Evolutionary conservation across 305 asterid genomes (phyloP), one percentile per base, ranked within the genome.

Genomic region (Plantago lanceolata): DNA sequence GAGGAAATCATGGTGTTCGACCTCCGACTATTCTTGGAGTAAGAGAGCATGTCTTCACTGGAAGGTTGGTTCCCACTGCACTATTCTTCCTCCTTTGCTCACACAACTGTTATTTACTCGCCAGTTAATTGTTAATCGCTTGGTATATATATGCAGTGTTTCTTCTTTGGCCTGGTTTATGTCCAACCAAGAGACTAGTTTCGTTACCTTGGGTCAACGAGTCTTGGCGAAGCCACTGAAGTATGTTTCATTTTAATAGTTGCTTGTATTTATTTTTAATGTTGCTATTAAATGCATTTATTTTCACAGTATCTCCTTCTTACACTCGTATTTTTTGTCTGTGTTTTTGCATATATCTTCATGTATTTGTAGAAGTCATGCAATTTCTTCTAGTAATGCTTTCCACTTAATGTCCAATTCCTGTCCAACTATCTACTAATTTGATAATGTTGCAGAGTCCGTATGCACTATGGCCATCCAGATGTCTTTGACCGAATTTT

Each of bases 391-490:
- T n/a, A n/a, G n/a, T n/a, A n/a, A n/a, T n/a, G n/a, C n/a, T n/a
- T n/a, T n/a, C n/a, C n/a, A n/a, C n/a, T n/a, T n/a, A n/a, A n/a
- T n/a, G n/a, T n/a, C n/a, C n/a, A n/a, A n/a, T n/a, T n/a, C n/a
- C n/a, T n/a, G n/a, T n/a, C n/a, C n/a, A n/a, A n/a, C n/a, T n/a
- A n/a, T n/a, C n/a, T n/a, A n/a, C n/a, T n/a, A n/a, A n/a, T n/a
- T n/a, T n/a, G n/a, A 53, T 43, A 17, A 70, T 58, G 54, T 69
- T 77, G 49, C 71, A 92, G 97, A 88, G 96, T 89, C 50, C 98
- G 98, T 71, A 92, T 92, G 98, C 98, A 92, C 82, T 92, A 92
- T 78, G 98, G 98, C 49, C 98, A 92, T 80, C 97, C 98, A 40
- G 98, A 92, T 76, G 96, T 92, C 59, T 92, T 92, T 76, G 98